Evolutionary conservation across 306 rosid genomes (phyloP).

Genomic region (Vigna mungo): DNA sequence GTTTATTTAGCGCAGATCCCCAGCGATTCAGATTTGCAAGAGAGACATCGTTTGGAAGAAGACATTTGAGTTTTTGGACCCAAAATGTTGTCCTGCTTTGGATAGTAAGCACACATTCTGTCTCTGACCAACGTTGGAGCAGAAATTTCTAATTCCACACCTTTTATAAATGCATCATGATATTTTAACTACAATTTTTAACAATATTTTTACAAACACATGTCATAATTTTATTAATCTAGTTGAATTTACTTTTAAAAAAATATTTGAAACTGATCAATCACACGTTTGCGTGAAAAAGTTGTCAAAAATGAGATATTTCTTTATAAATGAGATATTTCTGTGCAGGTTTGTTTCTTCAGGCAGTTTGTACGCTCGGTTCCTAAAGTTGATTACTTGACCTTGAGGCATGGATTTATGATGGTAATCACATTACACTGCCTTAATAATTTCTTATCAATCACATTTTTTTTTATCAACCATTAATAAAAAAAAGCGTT

Average conservation of each 20-base stretch:
- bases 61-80: background rate
- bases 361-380: conserved; percentile 4
- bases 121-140: too few species aligned
- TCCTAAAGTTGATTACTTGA: conserved; percentile 20
- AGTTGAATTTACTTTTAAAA: too few species aligned
- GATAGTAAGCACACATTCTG: background rate
- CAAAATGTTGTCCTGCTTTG: background rate
- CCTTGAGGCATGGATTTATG: conserved; percentile 29
- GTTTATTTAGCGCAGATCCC: conserved; percentile 1
- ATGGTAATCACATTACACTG: background rate
- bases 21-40: conserved; percentile 7
- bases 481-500: too few species aligned
- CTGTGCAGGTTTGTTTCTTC: conserved; percentile 10
- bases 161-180: too few species aligned
- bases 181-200: too few species aligned
- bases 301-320: too few species aligned
- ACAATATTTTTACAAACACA: too few species aligned
- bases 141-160: background rate
- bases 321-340: too few species aligned
- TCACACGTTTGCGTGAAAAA: too few species aligned
- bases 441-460: background rate
- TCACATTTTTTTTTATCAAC: too few species aligned
- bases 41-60: background rate
- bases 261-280: too few species aligned
- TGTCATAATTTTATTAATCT: too few species aligned